These are phyloP conservation scores for Monosporascus sp. DNA, from an alignment of 2,329 filamentous ascomycete genomes.

Conservation along the genomic window DNA sequence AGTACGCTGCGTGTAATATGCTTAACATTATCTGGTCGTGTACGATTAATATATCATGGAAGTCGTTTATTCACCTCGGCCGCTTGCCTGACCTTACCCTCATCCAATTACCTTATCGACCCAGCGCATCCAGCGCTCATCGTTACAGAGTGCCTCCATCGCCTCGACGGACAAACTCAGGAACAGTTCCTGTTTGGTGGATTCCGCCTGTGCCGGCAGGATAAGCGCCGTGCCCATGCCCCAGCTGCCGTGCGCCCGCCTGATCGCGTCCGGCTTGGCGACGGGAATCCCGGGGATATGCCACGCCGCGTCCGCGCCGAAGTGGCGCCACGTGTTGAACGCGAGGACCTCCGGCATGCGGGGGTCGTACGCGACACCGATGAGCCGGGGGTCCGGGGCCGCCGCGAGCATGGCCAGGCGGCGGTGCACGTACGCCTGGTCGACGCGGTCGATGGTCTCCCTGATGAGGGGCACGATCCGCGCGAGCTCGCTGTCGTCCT, in stretches of 20 bases:
- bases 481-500: slow-evolving; percentile 21
- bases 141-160: slow-evolving; percentile 26
- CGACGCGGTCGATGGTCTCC: slow-evolving; percentile 28
- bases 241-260: slow-evolving; percentile 25
- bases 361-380: slow-evolving; percentile 37
- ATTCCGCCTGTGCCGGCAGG: slow-evolving; percentile 22
- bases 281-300: slow-evolving; percentile 31
- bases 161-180: slow-evolving; percentile 26
- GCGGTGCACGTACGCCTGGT: slow-evolving; percentile 35
- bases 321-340: slow-evolving; percentile 41
- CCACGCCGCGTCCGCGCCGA: slow-evolving; percentile 37
- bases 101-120: slow-evolving; percentile 28
- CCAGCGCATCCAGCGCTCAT: slow-evolving; percentile 27
- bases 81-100: slow-evolving; percentile 6
- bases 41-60: neutral
- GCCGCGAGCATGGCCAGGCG: slow-evolving; percentile 33
- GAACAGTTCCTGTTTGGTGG: slow-evolving; percentile 26
- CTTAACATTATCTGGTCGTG: too few species aligned
- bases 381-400: slow-evolving; percentile 32
- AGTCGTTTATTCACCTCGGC: slow-evolving; percentile 13
- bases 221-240: slow-evolving; percentile 28
- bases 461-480: slow-evolving; percentile 26
- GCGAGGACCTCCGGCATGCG: slow-evolving; percentile 33
- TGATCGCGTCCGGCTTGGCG: slow-evolving; percentile 30
- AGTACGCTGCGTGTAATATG: too few species aligned